Base-by-base conservation (phyloP, 768 basidiomycete species). In the Serpula lacrymans region DNA sequence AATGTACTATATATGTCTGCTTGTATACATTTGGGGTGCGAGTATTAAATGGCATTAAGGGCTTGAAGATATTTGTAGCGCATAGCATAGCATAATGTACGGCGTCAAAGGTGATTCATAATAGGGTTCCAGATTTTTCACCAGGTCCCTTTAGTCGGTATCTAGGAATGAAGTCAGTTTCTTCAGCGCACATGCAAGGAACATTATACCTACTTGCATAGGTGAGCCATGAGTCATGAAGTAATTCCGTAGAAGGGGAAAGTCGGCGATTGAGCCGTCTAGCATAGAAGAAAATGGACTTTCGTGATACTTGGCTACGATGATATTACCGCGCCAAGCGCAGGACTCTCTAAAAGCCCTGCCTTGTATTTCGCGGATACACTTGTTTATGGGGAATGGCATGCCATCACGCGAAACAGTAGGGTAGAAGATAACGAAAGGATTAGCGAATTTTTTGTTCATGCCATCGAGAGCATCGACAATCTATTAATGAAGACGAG, bases 341-440 rank as follows among this genome's bases (percentile, higher is more conserved):
- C 53, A 51, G 39, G 75, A 71, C 55, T 87, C 84, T 50, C 65
- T 70, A 62, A 74, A 88, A 14, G 62, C 57, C 24, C 59, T 57
- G 16, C 78, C 84, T 60, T 90, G 87, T 44, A 88, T 82, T 38
- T 88, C 86, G 18, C 77, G 75, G 45, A 89, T 73, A 49, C 72
- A 73, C 53, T 82, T 84, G 68, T 90, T 90, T 52, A 85, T 57
- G 2, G 88, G 88, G 62, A 90, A 89, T 11, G 84, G 75, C 80
- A 84, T 85, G 28, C 82, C 83, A 50, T 88, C 85, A 43, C 84
- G 82, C 36, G 86, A 85, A 26, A 85, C 58, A 34, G 71, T 67
- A 2, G 88, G 87, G 50, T 86, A 90, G 58, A 88, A 90, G 36
- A 89, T 70, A 51, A 88, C 80, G 65, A 89, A 90, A 12, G 88